Base-by-base conservation (phyloP, 2,329 filamentous ascomycete genomes). In the Curvularia lunata region DNA sequence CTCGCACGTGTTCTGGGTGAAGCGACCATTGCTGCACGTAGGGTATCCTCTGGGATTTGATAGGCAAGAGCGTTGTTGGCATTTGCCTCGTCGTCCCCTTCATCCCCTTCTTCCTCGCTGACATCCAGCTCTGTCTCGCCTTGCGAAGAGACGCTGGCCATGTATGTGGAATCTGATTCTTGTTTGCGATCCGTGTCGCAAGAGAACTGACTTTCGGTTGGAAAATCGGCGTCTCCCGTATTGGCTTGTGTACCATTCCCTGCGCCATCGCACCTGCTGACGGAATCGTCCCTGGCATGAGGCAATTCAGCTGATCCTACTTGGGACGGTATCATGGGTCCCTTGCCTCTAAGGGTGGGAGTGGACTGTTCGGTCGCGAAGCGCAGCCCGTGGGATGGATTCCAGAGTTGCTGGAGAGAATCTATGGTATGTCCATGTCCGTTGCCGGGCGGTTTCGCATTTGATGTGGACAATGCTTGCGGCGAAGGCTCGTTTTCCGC, bases 11-110 rank as follows among this genome's bases (percentile, higher is more conserved):
- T 74, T 16, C 70, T 69, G 27, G 66, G 68, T 25, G 70, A 63
- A 16, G 74, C 74, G 30, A 65, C 56, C 69, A 75, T 70, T 7
- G 73, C 68, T 28, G 62, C 62, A 25, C 65, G 66, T 9, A 76
- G 46, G 5, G 58, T 49, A 4, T 71, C 67, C 40, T 67, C 49
- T 1, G 74, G 74, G 21, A 77, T 76, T 42, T 75, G 74, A 38
- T 66, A 77, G 4, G 65, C 52, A 8, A 77, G 68, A 8, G 71
- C 59, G 1, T 58, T 54, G 21, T 71, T 64, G 13, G 61, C 43
- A 51, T 74, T 66, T 10, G 51, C 37, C 2, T 63, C 32, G 5
- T 16, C 32, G 4, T 34, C 32, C 4, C 32, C 32, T n/a, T 34
- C 32, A 16, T 34, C 32, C 13, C 5, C 34, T 37, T 18, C 55